A percentile compares a stretch with the other conserved stretches of the same genome.
phyloP scores from a whole-genome alignment of 208 protist species.

The Chromosphaera perkinsii region DNA sequence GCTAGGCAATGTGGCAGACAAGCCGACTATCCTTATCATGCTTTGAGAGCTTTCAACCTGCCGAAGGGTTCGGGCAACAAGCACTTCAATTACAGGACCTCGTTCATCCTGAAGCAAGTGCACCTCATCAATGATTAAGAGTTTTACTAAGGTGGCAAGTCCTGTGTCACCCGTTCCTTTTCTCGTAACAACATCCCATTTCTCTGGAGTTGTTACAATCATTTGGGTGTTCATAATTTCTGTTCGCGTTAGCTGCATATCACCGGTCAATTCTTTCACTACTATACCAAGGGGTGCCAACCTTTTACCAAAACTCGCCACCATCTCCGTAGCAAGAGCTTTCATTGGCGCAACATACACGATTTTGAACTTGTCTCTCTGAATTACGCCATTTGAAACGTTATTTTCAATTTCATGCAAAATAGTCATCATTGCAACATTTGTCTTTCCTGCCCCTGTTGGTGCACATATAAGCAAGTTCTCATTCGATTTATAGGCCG shows the following conservation, averaged over 20 bases:
- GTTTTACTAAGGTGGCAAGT: slow-evolving; percentile 69
- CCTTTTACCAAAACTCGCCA: slow-evolving; percentile 38
- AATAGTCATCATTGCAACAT: slow-evolving; percentile 92
- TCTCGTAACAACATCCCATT: slow-evolving; percentile 98
- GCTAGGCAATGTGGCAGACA: slow-evolving; percentile 98
- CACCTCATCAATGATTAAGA: slow-evolving; percentile 98
- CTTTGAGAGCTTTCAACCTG: slow-evolving; percentile 77
- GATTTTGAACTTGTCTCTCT: slow-evolving; percentile 92
- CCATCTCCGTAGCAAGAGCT: slow-evolving; percentile 95
- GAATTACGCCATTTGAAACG: slow-evolving; percentile 30
- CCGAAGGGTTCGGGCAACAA: slow-evolving; percentile 92
- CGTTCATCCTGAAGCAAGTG: slow-evolving; percentile 97
- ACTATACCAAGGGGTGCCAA: slow-evolving; percentile 50
- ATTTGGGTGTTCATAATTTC: slow-evolving; percentile 86
- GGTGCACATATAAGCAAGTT: slow-evolving; percentile 98
- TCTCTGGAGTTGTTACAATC: slow-evolving; percentile 98
- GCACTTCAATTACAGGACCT: slow-evolving; percentile 92
- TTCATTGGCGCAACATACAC: slow-evolving; percentile 99
- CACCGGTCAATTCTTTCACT: slow-evolving; percentile 93
- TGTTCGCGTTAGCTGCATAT: slow-evolving; percentile 96
- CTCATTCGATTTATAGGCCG: slow-evolving; percentile 91
- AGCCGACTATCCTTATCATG: slow-evolving; percentile 83
- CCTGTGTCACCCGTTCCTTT: slow-evolving; percentile 88
- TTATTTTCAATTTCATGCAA: slow-evolving; percentile 70
- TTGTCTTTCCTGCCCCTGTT: slow-evolving; percentile 95